A percentile compares a stretch with the other conserved stretches of the same genome.
Evolutionary conservation across 306 rosid species (phyloP).

Genomic region (Datisca glomerata): DNA sequence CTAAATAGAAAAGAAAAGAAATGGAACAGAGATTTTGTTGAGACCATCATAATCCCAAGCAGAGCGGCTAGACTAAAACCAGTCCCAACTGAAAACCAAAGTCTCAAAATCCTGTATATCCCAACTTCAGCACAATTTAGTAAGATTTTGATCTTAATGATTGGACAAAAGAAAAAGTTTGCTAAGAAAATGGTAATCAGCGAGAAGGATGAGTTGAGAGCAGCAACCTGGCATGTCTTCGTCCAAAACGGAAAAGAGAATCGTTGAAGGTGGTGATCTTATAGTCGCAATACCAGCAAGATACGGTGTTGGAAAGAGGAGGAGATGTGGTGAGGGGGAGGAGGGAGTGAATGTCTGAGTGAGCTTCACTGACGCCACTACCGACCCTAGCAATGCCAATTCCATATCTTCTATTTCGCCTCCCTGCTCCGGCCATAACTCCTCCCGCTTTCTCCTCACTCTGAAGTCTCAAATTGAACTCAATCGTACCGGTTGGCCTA

Average conservation of each 20-base stretch:
- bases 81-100: slow-evolving; percentile 57
- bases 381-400: too few species aligned
- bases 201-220: not conserved
- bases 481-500: too few species aligned
- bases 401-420: slow-evolving; percentile 21
- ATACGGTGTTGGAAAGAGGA: slow-evolving; percentile 10
- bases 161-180: too few species aligned
- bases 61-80: slow-evolving; percentile 47
- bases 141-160: not conserved
- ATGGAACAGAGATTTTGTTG: not conserved
- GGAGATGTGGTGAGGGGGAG: slow-evolving; percentile 14
- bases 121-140: not conserved
- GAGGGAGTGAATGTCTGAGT: not conserved
- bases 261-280: slow-evolving; percentile 39
- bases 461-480: too few species aligned
- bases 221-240: slow-evolving; percentile 28
- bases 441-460: too few species aligned
- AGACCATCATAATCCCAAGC: slow-evolving; percentile 32
- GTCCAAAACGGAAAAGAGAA: slow-evolving; percentile 41
- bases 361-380: too few species aligned
- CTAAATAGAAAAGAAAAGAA: not conserved
- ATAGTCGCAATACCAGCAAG: slow-evolving; percentile 37
- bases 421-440: slow-evolving; percentile 16
- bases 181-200: too few species aligned
- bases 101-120: slow-evolving; percentile 29